Evolutionary conservation across 345 rosid species (phyloP).

Genomic region (Odontarrhena argentea): DNA sequence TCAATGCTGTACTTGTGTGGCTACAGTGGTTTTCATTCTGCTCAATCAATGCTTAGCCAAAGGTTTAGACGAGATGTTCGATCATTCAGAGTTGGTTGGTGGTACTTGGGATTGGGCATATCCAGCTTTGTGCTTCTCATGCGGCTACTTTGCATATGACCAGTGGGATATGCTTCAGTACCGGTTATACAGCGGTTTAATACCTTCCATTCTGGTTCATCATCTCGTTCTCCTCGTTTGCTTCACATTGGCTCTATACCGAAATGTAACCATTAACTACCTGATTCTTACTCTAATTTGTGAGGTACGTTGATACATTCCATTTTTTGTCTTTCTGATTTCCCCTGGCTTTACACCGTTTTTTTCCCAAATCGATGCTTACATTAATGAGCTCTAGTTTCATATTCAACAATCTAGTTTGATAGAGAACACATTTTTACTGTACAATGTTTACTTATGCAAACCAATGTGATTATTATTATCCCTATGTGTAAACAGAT

Average conservation of each 20-base stretch:
- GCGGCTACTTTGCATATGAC: conserved; percentile 96
- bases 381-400: not conserved
- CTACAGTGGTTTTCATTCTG: conserved; percentile 73
- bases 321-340: not conserved
- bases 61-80: conserved; percentile 59
- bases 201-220: conserved; percentile 78
- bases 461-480: conserved; percentile 4
- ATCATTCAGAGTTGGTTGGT: conserved; percentile 67
- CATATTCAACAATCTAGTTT: not conserved
- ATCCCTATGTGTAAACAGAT: conserved; percentile 49
- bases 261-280: conserved; percentile 82
- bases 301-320: conserved; percentile 54
- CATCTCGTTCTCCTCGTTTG: conserved; percentile 85
- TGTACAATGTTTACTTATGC: not conserved
- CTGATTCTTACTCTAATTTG: conserved; percentile 84
- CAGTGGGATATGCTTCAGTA: conserved; percentile 89
- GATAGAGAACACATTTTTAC: not conserved
- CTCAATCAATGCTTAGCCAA: conserved; percentile 51
- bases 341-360: not conserved
- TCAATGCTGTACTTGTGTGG: not conserved
- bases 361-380: not conserved
- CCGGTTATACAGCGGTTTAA: conserved; percentile 69
- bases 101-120: conserved; percentile 82
- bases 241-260: conserved; percentile 85
- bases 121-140: conserved; percentile 78